A percentile compares a stretch with the other conserved stretches of the same genome.
These are phyloP conservation scores for Umbelopsis sp. DNA, from an alignment of 192 early-diverging fungal genomes.

Conservation along the genomic window DNA sequence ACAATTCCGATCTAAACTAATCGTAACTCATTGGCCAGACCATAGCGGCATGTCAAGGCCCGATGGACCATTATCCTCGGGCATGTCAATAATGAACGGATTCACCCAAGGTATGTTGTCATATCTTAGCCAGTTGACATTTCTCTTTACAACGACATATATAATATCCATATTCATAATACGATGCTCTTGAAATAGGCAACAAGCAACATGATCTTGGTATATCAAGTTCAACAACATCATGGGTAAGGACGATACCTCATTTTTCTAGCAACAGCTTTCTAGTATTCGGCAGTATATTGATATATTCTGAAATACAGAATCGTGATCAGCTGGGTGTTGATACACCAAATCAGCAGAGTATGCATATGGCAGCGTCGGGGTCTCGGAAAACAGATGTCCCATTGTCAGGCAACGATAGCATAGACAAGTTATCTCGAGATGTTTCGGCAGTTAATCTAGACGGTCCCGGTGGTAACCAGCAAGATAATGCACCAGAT, in stretches of 20 bases:
- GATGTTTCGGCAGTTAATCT: neutral
- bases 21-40: slow-evolving; percentile 23
- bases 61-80: slow-evolving; percentile 7
- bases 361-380: neutral
- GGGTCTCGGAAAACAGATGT: neutral
- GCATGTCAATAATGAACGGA: slow-evolving; percentile 16
- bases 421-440: neutral
- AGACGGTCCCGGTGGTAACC: neutral
- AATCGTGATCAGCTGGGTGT: neutral
- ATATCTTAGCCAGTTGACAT: neutral
- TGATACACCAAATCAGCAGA: slow-evolving; percentile 15
- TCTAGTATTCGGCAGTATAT: neutral
- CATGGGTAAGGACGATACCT: neutral
- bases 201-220: slow-evolving; percentile 14
- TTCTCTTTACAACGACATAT: neutral
- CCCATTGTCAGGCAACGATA: neutral
- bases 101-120: neutral
- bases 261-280: neutral
- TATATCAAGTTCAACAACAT: neutral
- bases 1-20: slow-evolving; percentile 1
- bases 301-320: neutral
- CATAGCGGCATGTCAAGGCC: slow-evolving; percentile 20
- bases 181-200: neutral
- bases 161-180: neutral
- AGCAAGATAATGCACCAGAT: slow-evolving; percentile 41